Percentiles rank a stretch among this genome's conserved stretches.
Conservation (phyloP, 164 flowering plant species). For the Liquidambar formosana region DNA sequence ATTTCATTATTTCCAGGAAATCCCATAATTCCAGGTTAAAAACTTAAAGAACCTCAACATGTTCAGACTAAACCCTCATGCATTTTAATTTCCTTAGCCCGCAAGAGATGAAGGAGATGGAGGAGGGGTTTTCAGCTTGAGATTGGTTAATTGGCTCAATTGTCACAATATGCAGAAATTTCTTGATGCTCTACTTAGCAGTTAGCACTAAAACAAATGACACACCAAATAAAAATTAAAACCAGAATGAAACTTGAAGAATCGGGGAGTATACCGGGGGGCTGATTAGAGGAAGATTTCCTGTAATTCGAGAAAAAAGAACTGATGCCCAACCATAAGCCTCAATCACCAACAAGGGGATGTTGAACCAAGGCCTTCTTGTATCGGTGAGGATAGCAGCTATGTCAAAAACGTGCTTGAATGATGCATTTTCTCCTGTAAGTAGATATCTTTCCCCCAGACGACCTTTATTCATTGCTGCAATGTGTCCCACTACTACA, state of each 20-base stretch:
- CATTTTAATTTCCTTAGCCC: no score
- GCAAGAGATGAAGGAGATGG: no score
- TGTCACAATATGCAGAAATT: no score
- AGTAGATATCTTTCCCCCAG: slow-evolving; percentile 82
- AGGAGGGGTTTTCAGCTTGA: no score
- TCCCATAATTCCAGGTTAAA: no score
- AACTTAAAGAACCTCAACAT: no score
- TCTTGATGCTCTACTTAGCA: no score
- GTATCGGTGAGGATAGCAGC: slow-evolving; percentile 71
- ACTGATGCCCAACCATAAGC: slow-evolving; percentile 75
- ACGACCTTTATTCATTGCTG: slow-evolving; percentile 72
- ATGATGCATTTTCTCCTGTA: slow-evolving; percentile 93
- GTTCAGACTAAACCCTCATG: no score
- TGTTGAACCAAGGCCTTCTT: slow-evolving; percentile 53
- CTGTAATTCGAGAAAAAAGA: slow-evolving; percentile 57
- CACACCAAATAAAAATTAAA: no score
- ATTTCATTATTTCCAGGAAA: no score
- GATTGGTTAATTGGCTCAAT: no score
- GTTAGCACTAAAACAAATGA: no score
- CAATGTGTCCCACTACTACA: slow-evolving; percentile 82
- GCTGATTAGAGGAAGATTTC: slow-evolving; percentile 79
- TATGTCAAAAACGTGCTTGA: slow-evolving; percentile 66
- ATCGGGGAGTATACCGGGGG: slow-evolving; percentile 67
- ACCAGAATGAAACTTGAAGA: neutral
- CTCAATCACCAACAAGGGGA: slow-evolving; percentile 65